A percentile compares a stretch with the other conserved stretches of the same genome.
These are phyloP conservation scores for Nyssa sinensis DNA, from an alignment of 148 eudicot genomes.

Conservation along the genomic window DNA sequence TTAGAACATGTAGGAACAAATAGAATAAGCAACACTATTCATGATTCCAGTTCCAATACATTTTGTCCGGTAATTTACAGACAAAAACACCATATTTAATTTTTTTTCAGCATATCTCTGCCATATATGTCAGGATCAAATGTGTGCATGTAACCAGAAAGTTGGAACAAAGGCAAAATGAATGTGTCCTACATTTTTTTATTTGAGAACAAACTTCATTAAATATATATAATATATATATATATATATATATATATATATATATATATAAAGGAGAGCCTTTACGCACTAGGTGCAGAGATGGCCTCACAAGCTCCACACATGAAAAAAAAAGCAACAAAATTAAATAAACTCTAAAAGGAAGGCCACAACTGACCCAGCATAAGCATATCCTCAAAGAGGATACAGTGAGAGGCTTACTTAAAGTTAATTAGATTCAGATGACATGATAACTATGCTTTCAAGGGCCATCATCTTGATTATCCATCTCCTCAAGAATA, in stretches of 20 bases:
- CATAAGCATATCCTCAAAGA: neutral
- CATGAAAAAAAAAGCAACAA: neutral
- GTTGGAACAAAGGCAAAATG: no score
- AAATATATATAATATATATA: no score
- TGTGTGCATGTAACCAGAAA: neutral
- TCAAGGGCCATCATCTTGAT: conserved; percentile 52
- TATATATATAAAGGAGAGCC: no score
- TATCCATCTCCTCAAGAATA: conserved; percentile 84
- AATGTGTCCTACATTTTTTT: no score
- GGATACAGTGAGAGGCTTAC: conserved; percentile 17
- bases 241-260: no score
- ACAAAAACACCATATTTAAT: neutral
- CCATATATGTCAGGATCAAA: neutral
- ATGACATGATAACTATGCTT: conserved; percentile 6
- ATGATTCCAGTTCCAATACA: neutral
- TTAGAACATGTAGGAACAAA: neutral
- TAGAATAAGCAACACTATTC: neutral
- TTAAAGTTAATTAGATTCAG: conserved; percentile 7
- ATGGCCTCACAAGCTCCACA: no score
- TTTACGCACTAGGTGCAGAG: no score
- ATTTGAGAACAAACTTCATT: no score
- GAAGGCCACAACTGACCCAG: neutral
- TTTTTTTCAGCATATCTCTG: neutral
- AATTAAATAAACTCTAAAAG: neutral
- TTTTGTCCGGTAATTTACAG: neutral